phyloP scores from a whole-genome alignment of 2,329 filamentous ascomycete genomes.

The Botrytis fabae region DNA sequence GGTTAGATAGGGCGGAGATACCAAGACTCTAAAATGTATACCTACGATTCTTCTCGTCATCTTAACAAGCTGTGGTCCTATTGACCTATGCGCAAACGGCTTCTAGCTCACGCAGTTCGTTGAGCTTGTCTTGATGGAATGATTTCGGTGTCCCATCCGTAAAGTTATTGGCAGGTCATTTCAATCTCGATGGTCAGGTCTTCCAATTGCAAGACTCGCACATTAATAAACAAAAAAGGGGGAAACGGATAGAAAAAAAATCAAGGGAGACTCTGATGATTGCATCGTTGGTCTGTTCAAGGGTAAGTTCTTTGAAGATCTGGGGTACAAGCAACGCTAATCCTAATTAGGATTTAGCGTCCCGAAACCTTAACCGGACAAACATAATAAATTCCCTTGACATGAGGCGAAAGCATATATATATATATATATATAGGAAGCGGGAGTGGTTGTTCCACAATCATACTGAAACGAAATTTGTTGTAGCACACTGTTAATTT shows the following conservation, averaged over 20 bases:
- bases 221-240: neutral
- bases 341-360: neutral
- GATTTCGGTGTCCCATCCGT: slow-evolving; percentile 25
- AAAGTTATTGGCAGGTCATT: slow-evolving; percentile 8
- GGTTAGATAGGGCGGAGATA: slow-evolving; percentile 20
- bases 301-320: slow-evolving; percentile 20
- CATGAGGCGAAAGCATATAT: neutral
- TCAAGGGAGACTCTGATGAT: neutral
- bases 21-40: slow-evolving; percentile 1
- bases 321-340: slow-evolving; percentile 17
- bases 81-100: slow-evolving; percentile 22
- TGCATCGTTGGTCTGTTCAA: slow-evolving; percentile 6
- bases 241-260: neutral
- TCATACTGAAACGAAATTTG: neutral
- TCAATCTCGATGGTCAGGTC: neutral
- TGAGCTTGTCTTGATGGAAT: slow-evolving; percentile 21
- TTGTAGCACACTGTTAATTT: neutral
- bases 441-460: neutral
- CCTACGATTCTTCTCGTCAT: slow-evolving; percentile 42
- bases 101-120: slow-evolving; percentile 22
- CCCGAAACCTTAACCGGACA: neutral
- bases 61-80: slow-evolving; percentile 24
- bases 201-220: slow-evolving; percentile 4
- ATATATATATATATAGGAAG: neutral
- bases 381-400: neutral